A percentile compares a stretch with the other conserved stretches of the same genome.
Evolutionary conservation across 129 eudicot species (phyloP).

Genomic region (Daucus carota): DNA sequence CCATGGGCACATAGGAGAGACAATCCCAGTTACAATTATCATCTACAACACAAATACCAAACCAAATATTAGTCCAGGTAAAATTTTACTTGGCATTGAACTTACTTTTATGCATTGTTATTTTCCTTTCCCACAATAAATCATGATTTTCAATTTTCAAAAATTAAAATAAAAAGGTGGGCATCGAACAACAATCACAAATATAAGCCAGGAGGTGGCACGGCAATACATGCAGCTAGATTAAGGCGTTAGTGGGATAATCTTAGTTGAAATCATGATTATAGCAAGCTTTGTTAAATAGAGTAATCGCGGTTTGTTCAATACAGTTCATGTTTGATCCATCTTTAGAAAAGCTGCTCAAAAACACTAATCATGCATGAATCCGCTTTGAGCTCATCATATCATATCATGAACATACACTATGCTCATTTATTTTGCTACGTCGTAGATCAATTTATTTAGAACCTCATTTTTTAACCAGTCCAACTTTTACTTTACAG

Average conservation of each 20-base stretch:
- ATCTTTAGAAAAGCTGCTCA: constrained; percentile 17
- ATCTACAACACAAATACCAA: no score
- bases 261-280: neutral
- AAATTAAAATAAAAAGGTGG: no score
- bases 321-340: neutral
- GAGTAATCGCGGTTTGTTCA: constrained; percentile 12
- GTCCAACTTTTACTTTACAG: constrained; percentile 34
- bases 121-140: no score
- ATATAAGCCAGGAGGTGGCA: no score
- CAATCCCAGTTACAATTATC: no score
- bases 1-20: no score
- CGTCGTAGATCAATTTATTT: constrained; percentile 7
- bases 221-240: neutral
- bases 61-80: no score
- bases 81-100: no score
- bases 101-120: no score
- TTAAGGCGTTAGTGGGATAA: neutral
- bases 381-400: constrained; percentile 13
- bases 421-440: neutral
- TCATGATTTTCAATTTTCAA: no score
- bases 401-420: neutral
- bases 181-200: no score
- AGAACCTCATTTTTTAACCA: constrained; percentile 10
- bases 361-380: constrained; percentile 13
- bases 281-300: neutral